Evolutionary conservation across 2,329 filamentous ascomycete species (phyloP).

Genomic region (Chrysosphaeria jannelii): DNA sequence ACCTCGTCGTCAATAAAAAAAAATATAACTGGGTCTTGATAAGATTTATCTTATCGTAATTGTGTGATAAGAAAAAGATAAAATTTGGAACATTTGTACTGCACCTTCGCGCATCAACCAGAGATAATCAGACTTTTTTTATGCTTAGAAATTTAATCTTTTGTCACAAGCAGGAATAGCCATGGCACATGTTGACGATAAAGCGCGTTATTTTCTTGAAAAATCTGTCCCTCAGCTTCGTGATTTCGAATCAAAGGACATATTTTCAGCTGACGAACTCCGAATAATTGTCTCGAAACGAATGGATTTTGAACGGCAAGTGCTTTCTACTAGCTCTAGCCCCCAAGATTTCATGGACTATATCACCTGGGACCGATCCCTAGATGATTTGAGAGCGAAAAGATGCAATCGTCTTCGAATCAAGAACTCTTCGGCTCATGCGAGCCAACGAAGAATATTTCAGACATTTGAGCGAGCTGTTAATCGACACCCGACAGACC

Average conservation of each 20-base stretch:
- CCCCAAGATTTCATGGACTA: conserved; percentile 63
- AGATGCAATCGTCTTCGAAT: conserved; percentile 57
- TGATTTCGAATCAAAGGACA: conserved; percentile 71
- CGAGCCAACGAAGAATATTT: conserved; percentile 58
- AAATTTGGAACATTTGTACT: background rate
- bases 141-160: background rate
- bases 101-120: background rate
- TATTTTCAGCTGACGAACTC: conserved; percentile 80
- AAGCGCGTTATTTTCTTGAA: conserved; percentile 85
- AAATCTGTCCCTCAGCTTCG: conserved; percentile 74
- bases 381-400: conserved; percentile 53
- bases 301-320: conserved; percentile 74
- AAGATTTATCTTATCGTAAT: too few relatives aligned
- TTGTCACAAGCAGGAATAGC: background rate
- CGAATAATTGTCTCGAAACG: conserved; percentile 64
- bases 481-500: conserved; percentile 51
- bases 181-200: conserved; percentile 72
- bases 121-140: background rate
- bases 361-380: conserved; percentile 36
- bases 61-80: conserved; percentile 1
- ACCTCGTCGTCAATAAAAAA: too few relatives aligned
- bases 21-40: too few relatives aligned
- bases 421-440: conserved; percentile 32
- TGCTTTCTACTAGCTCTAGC: conserved; percentile 52
- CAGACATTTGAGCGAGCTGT: conserved; percentile 71